Evolutionary conservation across 2,329 filamentous ascomycete species (phyloP).

Genomic region (Aspergillus ochraceus): DNA sequence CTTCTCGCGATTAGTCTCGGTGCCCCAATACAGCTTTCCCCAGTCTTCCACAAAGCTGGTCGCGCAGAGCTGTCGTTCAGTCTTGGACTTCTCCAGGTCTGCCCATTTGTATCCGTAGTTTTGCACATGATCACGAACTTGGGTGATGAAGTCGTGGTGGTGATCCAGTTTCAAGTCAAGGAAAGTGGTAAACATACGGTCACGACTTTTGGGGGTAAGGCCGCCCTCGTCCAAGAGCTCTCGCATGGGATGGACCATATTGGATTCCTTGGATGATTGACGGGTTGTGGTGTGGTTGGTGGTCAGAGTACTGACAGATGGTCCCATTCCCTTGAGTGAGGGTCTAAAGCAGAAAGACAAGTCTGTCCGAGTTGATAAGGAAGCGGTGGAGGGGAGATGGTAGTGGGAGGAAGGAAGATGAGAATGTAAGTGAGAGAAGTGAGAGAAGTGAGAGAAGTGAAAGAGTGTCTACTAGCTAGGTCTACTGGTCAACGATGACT

Average conservation of each 20-base stretch:
- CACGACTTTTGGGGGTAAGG: constrained; percentile 11
- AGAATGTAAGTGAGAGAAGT: not conserved
- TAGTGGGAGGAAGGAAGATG: not conserved
- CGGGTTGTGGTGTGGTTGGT: not conserved
- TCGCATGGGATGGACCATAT: constrained; percentile 12
- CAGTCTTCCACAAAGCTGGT: constrained; percentile 17
- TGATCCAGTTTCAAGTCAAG: constrained; percentile 22
- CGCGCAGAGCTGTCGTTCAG: constrained; percentile 13
- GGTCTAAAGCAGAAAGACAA: not conserved
- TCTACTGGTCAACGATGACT: too few relatives aligned
- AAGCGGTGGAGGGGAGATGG: too few relatives aligned
- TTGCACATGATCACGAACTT: constrained; percentile 13
- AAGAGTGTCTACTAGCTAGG: not conserved
- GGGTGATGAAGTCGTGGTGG: constrained; percentile 16
- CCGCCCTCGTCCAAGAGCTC: constrained; percentile 12
- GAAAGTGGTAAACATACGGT: constrained; percentile 22
- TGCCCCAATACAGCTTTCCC: constrained; percentile 25
- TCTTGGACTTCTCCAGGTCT: constrained; percentile 6
- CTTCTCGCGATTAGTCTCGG: constrained; percentile 12
- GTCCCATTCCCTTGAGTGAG: not conserved
- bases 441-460: not conserved
- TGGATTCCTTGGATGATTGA: not conserved
- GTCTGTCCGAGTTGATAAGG: too few relatives aligned
- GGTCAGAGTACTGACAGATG: not conserved
- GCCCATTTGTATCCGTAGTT: constrained; percentile 10